phyloP scores from a whole-genome alignment of 352 stramenopile species.

The Globisporangium emineosum region DNA sequence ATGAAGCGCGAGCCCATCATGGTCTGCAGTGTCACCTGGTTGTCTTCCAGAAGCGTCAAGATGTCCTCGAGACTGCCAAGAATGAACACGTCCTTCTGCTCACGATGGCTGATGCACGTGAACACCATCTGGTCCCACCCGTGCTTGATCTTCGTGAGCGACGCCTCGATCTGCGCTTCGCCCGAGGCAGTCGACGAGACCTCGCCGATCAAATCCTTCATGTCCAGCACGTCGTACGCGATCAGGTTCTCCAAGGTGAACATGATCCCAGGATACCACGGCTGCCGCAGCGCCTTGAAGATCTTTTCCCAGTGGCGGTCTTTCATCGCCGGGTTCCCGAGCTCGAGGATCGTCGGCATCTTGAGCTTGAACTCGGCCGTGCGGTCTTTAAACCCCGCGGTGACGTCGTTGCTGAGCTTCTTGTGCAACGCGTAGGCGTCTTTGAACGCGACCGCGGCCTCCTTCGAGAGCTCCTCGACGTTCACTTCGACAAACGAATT shows the following conservation, averaged over 20 bases:
- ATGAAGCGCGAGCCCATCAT: constrained; percentile 93
- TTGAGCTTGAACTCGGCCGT: constrained; percentile 90
- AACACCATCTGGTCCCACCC: constrained; percentile 89
- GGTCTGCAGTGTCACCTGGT: constrained; percentile 89
- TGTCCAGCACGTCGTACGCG: constrained; percentile 81
- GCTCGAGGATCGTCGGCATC: constrained; percentile 89
- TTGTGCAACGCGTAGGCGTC: constrained; percentile 90
- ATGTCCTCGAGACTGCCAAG: constrained; percentile 90
- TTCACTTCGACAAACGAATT: constrained; percentile 87
- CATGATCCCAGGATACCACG: constrained; percentile 85
- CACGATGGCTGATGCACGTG: constrained; percentile 76
- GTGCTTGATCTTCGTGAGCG: constrained; percentile 85
- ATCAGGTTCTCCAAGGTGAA: constrained; percentile 90
- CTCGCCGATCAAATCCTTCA: constrained; percentile 86
- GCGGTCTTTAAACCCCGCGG: constrained; percentile 81
- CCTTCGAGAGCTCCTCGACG: constrained; percentile 85
- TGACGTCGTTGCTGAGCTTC: constrained; percentile 90
- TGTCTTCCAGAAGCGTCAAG: constrained; percentile 87
- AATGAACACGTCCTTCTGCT: constrained; percentile 88
- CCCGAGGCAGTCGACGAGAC: constrained; percentile 83
- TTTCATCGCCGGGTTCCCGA: constrained; percentile 91
- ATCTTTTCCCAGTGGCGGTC: constrained; percentile 95
- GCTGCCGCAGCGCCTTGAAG: constrained; percentile 86
- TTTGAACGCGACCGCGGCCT: constrained; percentile 86
- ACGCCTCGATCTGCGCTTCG: constrained; percentile 89